phyloP scores from a whole-genome alignment of 495 filamentous ascomycete genomes.

The Penicillium nucicola region DNA sequence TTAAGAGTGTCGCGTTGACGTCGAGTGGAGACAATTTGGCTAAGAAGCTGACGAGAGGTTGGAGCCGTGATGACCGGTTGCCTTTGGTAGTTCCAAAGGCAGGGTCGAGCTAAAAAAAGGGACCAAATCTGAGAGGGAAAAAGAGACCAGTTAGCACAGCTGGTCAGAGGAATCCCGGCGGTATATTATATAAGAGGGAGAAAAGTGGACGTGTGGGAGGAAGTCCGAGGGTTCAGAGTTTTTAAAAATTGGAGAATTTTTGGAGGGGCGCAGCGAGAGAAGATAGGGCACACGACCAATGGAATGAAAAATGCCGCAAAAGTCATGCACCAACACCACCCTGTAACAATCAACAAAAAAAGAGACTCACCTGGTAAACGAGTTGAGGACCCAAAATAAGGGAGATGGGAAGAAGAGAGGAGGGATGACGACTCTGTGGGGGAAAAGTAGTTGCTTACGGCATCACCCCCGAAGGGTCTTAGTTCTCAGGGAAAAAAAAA shows the following conservation, averaged over 20 bases:
- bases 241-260: neutral
- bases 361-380: conserved; percentile 9
- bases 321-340: conserved; percentile 13
- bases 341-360: conserved; percentile 8
- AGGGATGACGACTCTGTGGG: conserved; percentile 4
- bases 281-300: conserved; percentile 19
- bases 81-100: conserved; percentile 74
- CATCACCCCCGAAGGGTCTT: neutral
- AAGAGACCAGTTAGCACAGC: neutral
- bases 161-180: neutral
- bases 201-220: conserved; percentile 19
- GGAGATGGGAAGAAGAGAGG: neutral
- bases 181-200: conserved; percentile 17
- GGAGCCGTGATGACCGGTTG: conserved; percentile 64
- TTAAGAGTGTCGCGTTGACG: conserved; percentile 63
- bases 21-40: conserved; percentile 73
- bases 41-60: conserved; percentile 60
- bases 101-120: conserved; percentile 7
- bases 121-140: conserved; percentile 1
- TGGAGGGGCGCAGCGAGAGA: conserved; percentile 4
- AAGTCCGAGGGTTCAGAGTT: conserved; percentile 5
- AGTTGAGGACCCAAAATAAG: conserved; percentile 3
- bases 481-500: too few relatives aligned
- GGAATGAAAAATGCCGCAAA: conserved; percentile 16
- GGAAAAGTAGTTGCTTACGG: conserved; percentile 5